Percentiles rank a stretch among this genome's conserved stretches.
Evolutionary conservation across 2,329 filamentous ascomycete species (phyloP).

Genomic region (Proliferodiscus dingleyae): DNA sequence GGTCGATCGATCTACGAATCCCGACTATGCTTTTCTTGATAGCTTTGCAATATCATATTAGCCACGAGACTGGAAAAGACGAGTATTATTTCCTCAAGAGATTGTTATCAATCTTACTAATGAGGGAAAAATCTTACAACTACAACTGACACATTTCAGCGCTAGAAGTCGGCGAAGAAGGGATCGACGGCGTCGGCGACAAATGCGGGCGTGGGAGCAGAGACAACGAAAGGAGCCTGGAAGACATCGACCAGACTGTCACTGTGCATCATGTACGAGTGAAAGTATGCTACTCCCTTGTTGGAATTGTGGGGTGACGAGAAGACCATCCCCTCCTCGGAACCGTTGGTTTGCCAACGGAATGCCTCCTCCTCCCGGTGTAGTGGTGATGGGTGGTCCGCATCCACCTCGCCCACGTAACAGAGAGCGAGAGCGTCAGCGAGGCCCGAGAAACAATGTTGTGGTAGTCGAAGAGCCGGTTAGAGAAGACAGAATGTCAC

Average conservation of each 20-base stretch:
- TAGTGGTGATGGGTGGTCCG: conserved; percentile 14
- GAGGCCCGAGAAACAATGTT: conserved; percentile 15
- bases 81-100: too few relatives aligned
- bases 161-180: conserved; percentile 32
- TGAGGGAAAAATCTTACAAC: background rate
- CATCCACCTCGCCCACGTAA: conserved; percentile 18
- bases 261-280: conserved; percentile 38
- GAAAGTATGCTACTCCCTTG: conserved; percentile 34
- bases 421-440: conserved; percentile 16
- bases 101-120: too few relatives aligned
- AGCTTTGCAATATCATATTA: too few relatives aligned
- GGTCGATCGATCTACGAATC: background rate
- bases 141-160: conserved; percentile 14
- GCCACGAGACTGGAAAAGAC: too few relatives aligned
- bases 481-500: conserved; percentile 30
- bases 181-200: conserved; percentile 33
- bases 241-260: conserved; percentile 41
- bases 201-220: conserved; percentile 35
- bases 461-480: conserved; percentile 15
- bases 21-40: too few relatives aligned
- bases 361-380: conserved; percentile 15
- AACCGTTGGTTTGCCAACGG: conserved; percentile 16
- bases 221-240: conserved; percentile 41
- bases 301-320: conserved; percentile 37
- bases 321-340: conserved; percentile 25